Evolutionary conservation across 768 basidiomycete genomes (phyloP).

Genomic region (Trametopsis cervina): DNA sequence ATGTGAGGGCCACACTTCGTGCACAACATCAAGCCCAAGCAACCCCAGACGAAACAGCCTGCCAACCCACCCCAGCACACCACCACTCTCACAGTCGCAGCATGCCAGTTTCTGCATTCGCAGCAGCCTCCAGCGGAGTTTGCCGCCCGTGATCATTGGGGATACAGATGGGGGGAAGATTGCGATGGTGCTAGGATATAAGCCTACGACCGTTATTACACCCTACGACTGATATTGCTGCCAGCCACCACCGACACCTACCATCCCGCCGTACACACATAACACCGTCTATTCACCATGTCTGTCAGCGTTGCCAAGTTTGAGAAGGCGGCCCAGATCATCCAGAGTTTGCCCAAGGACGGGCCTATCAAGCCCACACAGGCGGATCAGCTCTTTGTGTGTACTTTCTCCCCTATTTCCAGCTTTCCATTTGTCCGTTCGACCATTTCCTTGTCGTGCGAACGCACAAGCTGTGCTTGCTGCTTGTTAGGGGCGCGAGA

Average conservation of each 20-base stretch:
- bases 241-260: conserved; percentile 6
- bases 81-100: no score
- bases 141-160: conserved; percentile 11
- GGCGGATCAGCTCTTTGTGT: conserved; percentile 75
- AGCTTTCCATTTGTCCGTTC: no score
- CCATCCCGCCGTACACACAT: conserved; percentile 2
- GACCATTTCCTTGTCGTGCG: no score
- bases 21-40: no score
- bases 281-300: conserved; percentile 51
- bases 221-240: not conserved
- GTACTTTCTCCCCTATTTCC: no score
- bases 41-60: no score
- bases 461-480: no score
- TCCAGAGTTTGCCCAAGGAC: conserved; percentile 64
- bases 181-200: conserved; percentile 1
- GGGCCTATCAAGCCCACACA: conserved; percentile 70
- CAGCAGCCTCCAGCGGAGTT: no score
- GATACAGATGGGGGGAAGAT: conserved; percentile 11
- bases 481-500: no score
- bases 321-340: conserved; percentile 65
- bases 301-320: conserved; percentile 68
- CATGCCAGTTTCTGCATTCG: no score
- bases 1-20: no score
- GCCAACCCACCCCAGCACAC: no score
- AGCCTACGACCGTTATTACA: not conserved